A percentile compares a stretch with the other conserved stretches of the same genome.
Evolutionary conservation across 2,329 filamentous ascomycete species (phyloP).

Genomic region (Aureobasidium sp.): DNA sequence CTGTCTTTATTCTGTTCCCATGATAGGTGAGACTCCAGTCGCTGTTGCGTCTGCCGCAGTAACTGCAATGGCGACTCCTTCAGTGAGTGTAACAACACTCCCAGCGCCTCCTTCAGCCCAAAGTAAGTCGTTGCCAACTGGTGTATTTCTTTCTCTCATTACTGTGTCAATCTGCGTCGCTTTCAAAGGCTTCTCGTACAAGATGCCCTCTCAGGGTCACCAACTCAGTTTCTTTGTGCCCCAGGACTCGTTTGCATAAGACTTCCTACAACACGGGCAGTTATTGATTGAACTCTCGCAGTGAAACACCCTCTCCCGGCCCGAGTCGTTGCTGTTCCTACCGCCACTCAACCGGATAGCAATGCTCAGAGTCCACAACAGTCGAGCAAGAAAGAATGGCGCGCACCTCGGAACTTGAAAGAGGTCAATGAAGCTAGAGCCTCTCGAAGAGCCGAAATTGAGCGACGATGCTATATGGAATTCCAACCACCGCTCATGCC

Average conservation of each 20-base stretch:
- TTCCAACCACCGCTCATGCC: slow-evolving; percentile 58
- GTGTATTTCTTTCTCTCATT: background rate
- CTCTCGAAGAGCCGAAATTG: slow-evolving; percentile 60
- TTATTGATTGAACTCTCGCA: slow-evolving; percentile 18
- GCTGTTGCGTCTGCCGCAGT: background rate
- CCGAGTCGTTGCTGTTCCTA: slow-evolving; percentile 9
- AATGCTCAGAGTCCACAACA: slow-evolving; percentile 5
- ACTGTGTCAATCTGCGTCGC: background rate
- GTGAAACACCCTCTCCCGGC: slow-evolving; percentile 14
- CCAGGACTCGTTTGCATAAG: background rate
- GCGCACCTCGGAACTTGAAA: slow-evolving; percentile 44
- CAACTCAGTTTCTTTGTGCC: too few relatives aligned
- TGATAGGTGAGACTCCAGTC: background rate
- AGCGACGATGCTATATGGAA: slow-evolving; percentile 53
- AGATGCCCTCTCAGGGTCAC: background rate
- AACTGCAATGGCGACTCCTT: background rate
- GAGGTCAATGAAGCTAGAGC: slow-evolving; percentile 58
- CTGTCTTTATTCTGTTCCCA: slow-evolving; percentile 19
- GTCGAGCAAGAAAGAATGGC: slow-evolving; percentile 3
- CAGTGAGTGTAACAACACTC: slow-evolving; percentile 3
- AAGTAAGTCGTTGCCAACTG: slow-evolving; percentile 11
- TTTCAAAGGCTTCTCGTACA: background rate
- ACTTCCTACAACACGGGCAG: background rate
- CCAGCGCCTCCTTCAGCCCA: slow-evolving; percentile 9
- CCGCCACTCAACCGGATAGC: background rate